Percentiles rank a stretch among this genome's conserved stretches.
phyloP scores from a whole-genome alignment of 2,329 filamentous ascomycete species.

The Helminthosporium solani region DNA sequence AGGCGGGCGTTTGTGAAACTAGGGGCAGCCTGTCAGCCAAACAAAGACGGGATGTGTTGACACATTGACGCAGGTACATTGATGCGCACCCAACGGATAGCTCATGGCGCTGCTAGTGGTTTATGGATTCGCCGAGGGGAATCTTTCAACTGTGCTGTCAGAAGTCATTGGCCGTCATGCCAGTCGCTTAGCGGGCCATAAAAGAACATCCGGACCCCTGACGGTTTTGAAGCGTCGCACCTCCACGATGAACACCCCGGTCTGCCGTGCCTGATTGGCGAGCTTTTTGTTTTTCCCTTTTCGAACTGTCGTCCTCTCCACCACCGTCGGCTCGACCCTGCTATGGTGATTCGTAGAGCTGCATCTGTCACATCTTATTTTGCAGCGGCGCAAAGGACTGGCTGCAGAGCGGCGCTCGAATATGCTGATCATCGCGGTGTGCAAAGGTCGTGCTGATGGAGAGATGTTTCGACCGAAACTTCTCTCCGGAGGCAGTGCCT shows the following conservation, averaged over 20 bases:
- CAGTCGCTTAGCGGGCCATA: slow-evolving; percentile 30
- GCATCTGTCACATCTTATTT: slow-evolving; percentile 18
- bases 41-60: slow-evolving; percentile 16
- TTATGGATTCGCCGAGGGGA: slow-evolving; percentile 23
- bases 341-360: slow-evolving; percentile 2
- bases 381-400: slow-evolving; percentile 14
- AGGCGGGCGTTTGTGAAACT: slow-evolving; percentile 37
- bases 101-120: slow-evolving; percentile 14
- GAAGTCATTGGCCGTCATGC: slow-evolving; percentile 27
- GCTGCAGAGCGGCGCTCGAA: slow-evolving; percentile 13
- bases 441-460: too few species aligned
- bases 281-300: slow-evolving; percentile 11
- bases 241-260: slow-evolving; percentile 19
- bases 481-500: too few species aligned
- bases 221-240: slow-evolving; percentile 37
- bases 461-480: too few species aligned
- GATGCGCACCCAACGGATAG: slow-evolving; percentile 24
- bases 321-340: slow-evolving; percentile 14
- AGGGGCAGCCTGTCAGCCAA: slow-evolving; percentile 32
- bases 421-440: slow-evolving; percentile 1
- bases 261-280: slow-evolving; percentile 27
- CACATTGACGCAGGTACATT: slow-evolving; percentile 29
- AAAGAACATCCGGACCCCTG: slow-evolving; percentile 22
- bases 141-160: slow-evolving; percentile 23
- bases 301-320: slow-evolving; percentile 14